Evolutionary conservation across 23 red algal genomes (phyloP).

Genomic region (Chondrus crispus): DNA sequence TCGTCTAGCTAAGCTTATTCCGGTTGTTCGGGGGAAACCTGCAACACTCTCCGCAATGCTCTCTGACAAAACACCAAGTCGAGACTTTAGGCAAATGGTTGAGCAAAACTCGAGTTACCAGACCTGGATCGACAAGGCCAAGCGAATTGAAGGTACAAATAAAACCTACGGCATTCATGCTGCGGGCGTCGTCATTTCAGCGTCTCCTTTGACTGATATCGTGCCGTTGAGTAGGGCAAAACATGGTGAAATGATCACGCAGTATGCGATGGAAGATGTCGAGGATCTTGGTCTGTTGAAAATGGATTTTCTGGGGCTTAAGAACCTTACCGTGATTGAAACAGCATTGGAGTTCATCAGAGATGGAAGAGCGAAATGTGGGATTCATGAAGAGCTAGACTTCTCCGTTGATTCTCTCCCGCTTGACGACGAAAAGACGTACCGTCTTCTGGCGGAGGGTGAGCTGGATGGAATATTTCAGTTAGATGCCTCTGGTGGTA

Average conservation of each 20-base stretch:
- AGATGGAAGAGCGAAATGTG: neutral
- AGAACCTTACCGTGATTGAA: constrained; percentile 88
- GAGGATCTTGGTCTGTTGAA: constrained; percentile 92
- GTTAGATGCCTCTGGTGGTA: constrained; percentile 90
- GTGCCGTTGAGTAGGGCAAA: constrained; percentile 87
- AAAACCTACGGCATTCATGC: constrained; percentile 95
- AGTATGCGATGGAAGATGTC: constrained; percentile 99
- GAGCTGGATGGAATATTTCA: constrained; percentile 94
- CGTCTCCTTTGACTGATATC: constrained; percentile 76
- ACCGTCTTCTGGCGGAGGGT: constrained; percentile 70
- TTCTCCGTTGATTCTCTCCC: constrained; percentile 63
- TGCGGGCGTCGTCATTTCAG: constrained; percentile 90
- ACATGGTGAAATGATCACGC: constrained; percentile 89
- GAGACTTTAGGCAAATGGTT: constrained; percentile 51
- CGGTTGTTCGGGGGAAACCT: constrained; percentile 82
- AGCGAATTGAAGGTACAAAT: constrained; percentile 87
- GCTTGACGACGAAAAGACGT: constrained; percentile 77
- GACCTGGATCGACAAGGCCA: constrained; percentile 74
- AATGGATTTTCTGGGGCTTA: constrained; percentile 97
- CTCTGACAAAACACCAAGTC: constrained; percentile 37
- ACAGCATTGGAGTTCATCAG: constrained; percentile 61
- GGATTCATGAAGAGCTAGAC: constrained; percentile 51
- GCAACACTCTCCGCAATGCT: constrained; percentile 66
- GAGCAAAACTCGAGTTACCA: constrained; percentile 18
- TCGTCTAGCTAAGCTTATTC: constrained; percentile 81